phyloP scores from a whole-genome alignment of 345 rosid species.

The Viola odorata region DNA sequence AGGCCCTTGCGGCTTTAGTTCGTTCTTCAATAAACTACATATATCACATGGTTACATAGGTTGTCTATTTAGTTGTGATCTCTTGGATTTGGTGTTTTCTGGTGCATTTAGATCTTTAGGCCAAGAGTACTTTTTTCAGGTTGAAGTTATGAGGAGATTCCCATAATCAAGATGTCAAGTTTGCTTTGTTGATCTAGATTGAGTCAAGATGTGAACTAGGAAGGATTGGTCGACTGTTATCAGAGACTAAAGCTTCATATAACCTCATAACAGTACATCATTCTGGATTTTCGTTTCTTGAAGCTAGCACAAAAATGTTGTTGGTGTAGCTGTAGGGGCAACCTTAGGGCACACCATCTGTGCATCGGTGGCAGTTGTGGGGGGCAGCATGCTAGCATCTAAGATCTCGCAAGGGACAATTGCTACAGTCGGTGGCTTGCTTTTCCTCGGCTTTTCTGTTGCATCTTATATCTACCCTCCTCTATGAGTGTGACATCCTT shows the following conservation, averaged over 20 bases:
- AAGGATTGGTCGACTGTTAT: no score
- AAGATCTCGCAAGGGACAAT: conserved; percentile 93
- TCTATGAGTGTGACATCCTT: conserved; percentile 27
- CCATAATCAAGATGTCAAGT: not conserved
- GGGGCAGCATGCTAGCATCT: conserved; percentile 97
- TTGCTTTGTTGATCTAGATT: not conserved
- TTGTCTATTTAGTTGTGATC: no score
- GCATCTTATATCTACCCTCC: conserved; percentile 98
- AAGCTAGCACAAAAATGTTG: conserved; percentile 93
- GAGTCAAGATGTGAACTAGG: not conserved
- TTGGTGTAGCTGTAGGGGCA: conserved; percentile 95
- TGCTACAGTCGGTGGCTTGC: conserved; percentile 86
- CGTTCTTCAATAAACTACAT: no score
- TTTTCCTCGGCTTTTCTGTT: conserved; percentile 82
- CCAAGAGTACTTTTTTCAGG: no score
- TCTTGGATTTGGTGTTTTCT: no score
- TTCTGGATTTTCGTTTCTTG: conserved; percentile 13
- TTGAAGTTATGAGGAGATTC: not conserved
- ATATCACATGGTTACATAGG: no score
- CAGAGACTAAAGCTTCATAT: no score
- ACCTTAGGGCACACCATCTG: conserved; percentile 79
- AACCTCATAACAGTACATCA: no score
- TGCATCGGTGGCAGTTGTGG: conserved; percentile 90
- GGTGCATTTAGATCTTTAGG: no score
- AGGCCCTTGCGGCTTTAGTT: no score